phyloP scores from a whole-genome alignment of 768 basidiomycete genomes.

The Rhodotorula diobovata region DNA sequence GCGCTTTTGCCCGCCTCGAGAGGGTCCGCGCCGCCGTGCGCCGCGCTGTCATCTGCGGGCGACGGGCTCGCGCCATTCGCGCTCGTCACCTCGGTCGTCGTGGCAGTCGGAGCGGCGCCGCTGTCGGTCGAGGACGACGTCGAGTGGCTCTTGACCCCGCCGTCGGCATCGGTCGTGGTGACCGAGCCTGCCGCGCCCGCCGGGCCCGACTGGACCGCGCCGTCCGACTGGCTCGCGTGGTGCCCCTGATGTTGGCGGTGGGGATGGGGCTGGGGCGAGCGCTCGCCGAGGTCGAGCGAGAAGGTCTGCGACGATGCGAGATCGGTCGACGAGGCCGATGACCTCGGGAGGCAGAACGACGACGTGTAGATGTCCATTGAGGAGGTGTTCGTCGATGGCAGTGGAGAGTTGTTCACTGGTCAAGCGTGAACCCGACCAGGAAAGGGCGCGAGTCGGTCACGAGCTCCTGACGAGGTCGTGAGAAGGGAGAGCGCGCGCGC shows the following conservation, averaged over 20 bases:
- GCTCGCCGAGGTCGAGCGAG: constrained; percentile 28
- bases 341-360: constrained; percentile 83
- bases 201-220: not conserved
- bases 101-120: not conserved
- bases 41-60: not conserved
- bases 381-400: not conserved
- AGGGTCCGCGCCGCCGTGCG: too few relatives aligned
- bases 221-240: constrained; percentile 6
- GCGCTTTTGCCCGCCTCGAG: not conserved
- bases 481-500: too few relatives aligned
- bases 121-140: not conserved
- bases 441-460: too few relatives aligned
- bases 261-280: not conserved
- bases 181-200: not conserved
- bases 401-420: not conserved
- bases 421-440: too few relatives aligned
- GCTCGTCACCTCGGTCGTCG: not conserved
- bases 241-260: not conserved
- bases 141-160: not conserved
- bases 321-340: constrained; percentile 54
- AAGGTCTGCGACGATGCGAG: constrained; percentile 37
- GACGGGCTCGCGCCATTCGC: not conserved
- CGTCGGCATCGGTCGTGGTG: not conserved
- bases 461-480: too few relatives aligned
- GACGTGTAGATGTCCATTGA: constrained; percentile 91